These are phyloP conservation scores for Eudorina sp. DNA, from an alignment of 139 green algal species.

Conservation along the genomic window DNA sequence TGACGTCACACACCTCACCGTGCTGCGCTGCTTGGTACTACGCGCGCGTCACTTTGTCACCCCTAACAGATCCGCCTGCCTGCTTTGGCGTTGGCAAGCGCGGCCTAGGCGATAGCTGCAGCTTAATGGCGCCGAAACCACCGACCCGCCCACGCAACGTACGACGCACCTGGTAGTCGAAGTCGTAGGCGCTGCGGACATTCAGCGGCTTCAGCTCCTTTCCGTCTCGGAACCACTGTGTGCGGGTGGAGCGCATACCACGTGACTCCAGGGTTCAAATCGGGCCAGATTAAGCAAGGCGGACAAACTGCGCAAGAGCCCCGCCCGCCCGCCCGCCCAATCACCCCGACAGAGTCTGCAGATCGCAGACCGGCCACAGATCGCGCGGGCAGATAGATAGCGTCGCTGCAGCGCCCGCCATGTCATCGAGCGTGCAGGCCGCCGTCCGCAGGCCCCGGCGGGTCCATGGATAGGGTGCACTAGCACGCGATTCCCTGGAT, in stretches of 20 bases:
- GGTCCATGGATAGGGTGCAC: too few relatives aligned
- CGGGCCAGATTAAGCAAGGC: too few relatives aligned
- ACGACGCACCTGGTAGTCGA: conserved; percentile 32
- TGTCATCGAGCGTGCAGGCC: too few relatives aligned
- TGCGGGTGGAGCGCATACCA: too few relatives aligned
- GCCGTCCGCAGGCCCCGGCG: too few relatives aligned
- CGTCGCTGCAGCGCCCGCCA: too few relatives aligned
- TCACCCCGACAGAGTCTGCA: not conserved
- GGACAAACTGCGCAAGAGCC: not conserved
- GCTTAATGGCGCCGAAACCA: too few relatives aligned
- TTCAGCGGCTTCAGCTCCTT: conserved; percentile 19
- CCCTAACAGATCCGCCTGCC: not conserved
- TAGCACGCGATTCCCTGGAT: too few relatives aligned
- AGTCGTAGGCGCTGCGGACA: not conserved
- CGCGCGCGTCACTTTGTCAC: too few relatives aligned
- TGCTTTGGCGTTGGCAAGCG: not conserved
- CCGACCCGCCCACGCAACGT: not conserved
- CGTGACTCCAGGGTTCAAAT: too few relatives aligned
- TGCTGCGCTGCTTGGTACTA: too few relatives aligned
- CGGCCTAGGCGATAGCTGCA: not conserved
- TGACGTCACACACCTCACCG: too few relatives aligned
- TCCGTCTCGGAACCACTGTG: conserved; percentile 21
- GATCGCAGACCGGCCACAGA: not conserved
- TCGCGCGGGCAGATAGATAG: not conserved
- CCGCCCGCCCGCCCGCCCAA: not conserved